Evolutionary conservation across 2,329 filamentous ascomycete genomes (phyloP), one percentile per base, ranked within the genome.

Genomic region (Aspergillus spinulosporus): DNA sequence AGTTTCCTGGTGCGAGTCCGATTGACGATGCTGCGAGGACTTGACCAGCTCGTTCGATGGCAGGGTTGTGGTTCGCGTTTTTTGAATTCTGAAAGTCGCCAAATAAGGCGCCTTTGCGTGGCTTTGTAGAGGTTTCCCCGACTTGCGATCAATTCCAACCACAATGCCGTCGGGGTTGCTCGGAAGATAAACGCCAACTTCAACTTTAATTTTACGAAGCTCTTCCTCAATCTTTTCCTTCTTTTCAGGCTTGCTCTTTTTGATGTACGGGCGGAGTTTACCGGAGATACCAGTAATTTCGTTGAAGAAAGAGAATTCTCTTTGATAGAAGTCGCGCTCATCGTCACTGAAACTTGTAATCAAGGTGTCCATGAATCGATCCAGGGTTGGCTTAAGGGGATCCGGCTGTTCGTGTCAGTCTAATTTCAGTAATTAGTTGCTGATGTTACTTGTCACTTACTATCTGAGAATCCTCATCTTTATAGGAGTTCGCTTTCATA

Each of bases 191-290:
- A 99, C 95, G 12, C 94, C 94, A 42, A 97, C 89, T 65, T 97
- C 93, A 2, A 99, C 90, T 72, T 96, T 88, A 74, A 99, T 97
- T 74, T 96, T 96, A 63, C 94, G 90, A 43, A 99, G 80, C 71
- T 99, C 94, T 75, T 99, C 95, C 70, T 97, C 94, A 61, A 99
- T 99, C 78, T 97, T 99, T 70, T 94, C 89, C 73, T 97, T 97
- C 82, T 99, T 99, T 75, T 97, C 93, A 1, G 92, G 89, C 74
- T 99, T 99, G 40, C 88, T 87, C 57, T 84, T 84, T 74, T 96
- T 96, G 71, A 99, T 95, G 67, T 89, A 89, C 1, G 95, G 94
- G 67, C 94, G 92, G 46, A 99, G 82, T 69, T 96, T 99, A 55
- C 94, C 95, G 0, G 95, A 99, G 55, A 99, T 93, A 48, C 84